These are phyloP conservation scores for Clonostachys byssicola DNA, from an alignment of 2,329 filamentous ascomycete species.

Conservation along the genomic window DNA sequence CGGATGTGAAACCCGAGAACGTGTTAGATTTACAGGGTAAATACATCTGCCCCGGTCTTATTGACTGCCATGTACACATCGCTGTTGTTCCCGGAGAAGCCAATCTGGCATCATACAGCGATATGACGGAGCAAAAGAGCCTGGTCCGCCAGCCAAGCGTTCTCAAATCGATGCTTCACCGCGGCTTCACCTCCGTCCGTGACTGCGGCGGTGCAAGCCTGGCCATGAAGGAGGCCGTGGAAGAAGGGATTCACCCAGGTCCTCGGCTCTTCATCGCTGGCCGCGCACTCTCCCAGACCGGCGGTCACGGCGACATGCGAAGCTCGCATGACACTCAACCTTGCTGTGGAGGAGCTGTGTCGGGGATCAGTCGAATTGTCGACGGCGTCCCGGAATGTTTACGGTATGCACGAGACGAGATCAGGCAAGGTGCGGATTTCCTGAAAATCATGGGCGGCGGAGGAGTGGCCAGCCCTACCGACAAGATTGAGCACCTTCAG, in stretches of 20 bases:
- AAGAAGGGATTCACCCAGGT: slow-evolving; percentile 49
- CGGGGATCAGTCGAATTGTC: slow-evolving; percentile 34
- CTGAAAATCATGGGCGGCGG: slow-evolving; percentile 59
- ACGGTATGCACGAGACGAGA: slow-evolving; percentile 44
- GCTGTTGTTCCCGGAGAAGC: slow-evolving; percentile 18
- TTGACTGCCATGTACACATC: slow-evolving; percentile 25
- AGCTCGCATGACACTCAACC: slow-evolving; percentile 21
- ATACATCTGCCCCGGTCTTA: slow-evolving; percentile 24
- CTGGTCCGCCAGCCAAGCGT: slow-evolving; percentile 42
- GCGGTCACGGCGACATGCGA: slow-evolving; percentile 48
- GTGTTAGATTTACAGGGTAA: slow-evolving; percentile 14
- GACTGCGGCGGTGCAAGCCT: slow-evolving; percentile 53
- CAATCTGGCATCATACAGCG: slow-evolving; percentile 13
- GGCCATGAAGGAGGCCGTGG: slow-evolving; percentile 51
- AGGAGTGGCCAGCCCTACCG: slow-evolving; percentile 52
- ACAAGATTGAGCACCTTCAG: slow-evolving; percentile 47
- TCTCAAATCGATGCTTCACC: slow-evolving; percentile 41
- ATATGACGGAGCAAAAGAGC: slow-evolving; percentile 25
- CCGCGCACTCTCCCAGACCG: slow-evolving; percentile 49
- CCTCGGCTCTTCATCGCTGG: slow-evolving; percentile 52
- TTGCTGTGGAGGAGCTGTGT: slow-evolving; percentile 34
- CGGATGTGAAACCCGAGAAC: too few species aligned
- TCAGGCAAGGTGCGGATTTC: slow-evolving; percentile 53
- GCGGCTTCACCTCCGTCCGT: slow-evolving; percentile 55
- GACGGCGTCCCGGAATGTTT: slow-evolving; percentile 53